Evolutionary conservation across 2,329 filamentous ascomycete genomes (phyloP), one percentile per base, ranked within the genome.

Genomic region (Diaporthe vaccinii): DNA sequence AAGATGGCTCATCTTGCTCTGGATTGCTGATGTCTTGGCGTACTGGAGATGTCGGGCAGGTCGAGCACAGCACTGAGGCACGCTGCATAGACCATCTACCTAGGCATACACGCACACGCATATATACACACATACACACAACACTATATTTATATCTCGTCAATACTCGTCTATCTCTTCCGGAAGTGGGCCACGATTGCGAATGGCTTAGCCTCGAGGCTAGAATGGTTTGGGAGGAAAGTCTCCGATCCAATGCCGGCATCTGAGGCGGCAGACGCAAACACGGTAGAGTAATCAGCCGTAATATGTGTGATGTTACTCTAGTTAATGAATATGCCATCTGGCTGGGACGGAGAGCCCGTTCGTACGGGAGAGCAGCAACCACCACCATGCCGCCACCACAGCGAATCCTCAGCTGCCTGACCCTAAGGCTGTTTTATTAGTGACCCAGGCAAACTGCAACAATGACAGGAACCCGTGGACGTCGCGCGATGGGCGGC

Each of bases 181-280:
- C 34, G 46, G 46, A 55, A 55, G 65, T 69, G 65, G 65, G 49
- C 65, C 65, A 69, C 34, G n/a, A 41, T 69, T 55, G 65, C 65
- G 65, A 68, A 69, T 14, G 34, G 65, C 49, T 69, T 68, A 69
- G 65, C 49, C 65, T 55, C 31, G 46, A 41, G 65, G 65, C 65
- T 69, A 69, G 46, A 55, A 41, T 69, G n/a, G 28, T 41, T 41
- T 55, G 46, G 65, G 46, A 55, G 22, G 12, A 69, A 55, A 69
- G 65, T 69, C 65, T 69, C 65, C 65, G 65, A 69, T 55, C 65
- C 14, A 69, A 55, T 55, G 46, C 65, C 65, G 65, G 65, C 65
- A 69, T 55, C 65, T 55, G 65, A 39, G 34, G 65, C 49, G 65
- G 65, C 49, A 69, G 41, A 69, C 49, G 20, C 65, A 69, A 69